Conservation (phyloP, 371 early-diverging fungal species). For the Mortierella sp. region DNA sequence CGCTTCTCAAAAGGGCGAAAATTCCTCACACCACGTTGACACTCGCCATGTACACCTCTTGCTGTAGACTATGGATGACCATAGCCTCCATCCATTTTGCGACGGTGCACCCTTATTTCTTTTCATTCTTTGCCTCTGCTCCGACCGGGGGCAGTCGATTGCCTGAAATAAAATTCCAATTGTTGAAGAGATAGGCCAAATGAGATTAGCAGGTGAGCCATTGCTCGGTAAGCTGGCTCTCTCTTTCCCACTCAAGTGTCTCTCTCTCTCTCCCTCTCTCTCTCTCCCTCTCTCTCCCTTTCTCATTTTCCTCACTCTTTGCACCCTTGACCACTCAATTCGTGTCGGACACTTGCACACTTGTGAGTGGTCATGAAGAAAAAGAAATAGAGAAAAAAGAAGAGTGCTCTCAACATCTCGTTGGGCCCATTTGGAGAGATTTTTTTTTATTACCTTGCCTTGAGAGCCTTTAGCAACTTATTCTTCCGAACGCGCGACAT, state of each 20-base stretch:
- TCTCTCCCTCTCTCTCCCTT: not conserved
- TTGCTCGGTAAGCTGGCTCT: conserved; percentile 10
- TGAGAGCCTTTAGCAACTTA: conserved; percentile 3
- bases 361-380: not conserved
- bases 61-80: not conserved
- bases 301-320: not conserved
- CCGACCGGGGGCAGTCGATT: not conserved
- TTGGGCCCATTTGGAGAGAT: not conserved
- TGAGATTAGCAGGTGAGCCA: not conserved
- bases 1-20: not conserved
- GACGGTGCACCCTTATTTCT: not conserved
- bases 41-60: not conserved
- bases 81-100: not conserved
- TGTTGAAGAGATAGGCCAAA: not conserved
- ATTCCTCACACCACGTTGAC: not conserved
- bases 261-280: not conserved
- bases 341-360: not conserved
- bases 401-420: not conserved
- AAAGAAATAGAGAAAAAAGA: not conserved
- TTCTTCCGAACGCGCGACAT: not conserved
- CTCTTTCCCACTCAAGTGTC: not conserved
- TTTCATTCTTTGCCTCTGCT: not conserved
- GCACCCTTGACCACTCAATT: not conserved
- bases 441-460: not conserved
- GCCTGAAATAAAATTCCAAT: not conserved